Evolutionary conservation across 2,329 filamentous ascomycete genomes (phyloP).

Genomic region (Aspergillus japonicus): DNA sequence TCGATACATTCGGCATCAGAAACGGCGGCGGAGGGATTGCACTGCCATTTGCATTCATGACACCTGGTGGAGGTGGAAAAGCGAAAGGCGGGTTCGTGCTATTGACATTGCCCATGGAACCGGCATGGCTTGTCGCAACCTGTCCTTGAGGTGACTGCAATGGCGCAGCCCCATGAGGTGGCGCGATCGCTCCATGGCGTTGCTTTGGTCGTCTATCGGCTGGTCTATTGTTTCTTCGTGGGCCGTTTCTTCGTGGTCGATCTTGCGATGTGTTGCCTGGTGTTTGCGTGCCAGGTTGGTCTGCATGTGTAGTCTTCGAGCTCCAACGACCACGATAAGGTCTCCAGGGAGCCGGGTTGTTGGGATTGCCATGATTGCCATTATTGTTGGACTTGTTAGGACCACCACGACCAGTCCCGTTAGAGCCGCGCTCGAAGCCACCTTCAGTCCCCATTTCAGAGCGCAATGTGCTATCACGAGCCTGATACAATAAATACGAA

Average conservation of each 20-base stretch:
- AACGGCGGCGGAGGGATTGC: slow-evolving; percentile 4
- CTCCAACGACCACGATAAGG: slow-evolving; percentile 22
- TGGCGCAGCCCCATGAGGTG: neutral
- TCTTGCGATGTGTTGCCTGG: neutral
- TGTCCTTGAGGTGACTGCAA: neutral
- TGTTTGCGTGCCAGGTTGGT: neutral
- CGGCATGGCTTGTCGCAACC: neutral
- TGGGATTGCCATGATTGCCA: slow-evolving; percentile 1
- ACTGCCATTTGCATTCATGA: neutral
- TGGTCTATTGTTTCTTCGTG: neutral
- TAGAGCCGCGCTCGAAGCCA: neutral
- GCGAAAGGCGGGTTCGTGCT: slow-evolving; percentile 7
- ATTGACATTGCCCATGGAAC: neutral
- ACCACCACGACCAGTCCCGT: slow-evolving; percentile 4
- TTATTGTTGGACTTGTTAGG: neutral
- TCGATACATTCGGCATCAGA: neutral
- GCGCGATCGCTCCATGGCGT: neutral
- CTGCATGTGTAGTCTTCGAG: slow-evolving; percentile 9
- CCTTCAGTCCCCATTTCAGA: neutral
- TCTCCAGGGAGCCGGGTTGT: slow-evolving; percentile 14
- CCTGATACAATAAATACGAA: neutral
- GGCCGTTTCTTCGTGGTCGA: slow-evolving; percentile 1
- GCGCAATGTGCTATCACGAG: neutral
- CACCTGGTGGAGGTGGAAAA: slow-evolving; percentile 5
- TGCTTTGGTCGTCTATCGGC: neutral